Evolutionary conservation across 78 protist genomes (phyloP).

Genomic region (Carpediemonas membranifera): DNA sequence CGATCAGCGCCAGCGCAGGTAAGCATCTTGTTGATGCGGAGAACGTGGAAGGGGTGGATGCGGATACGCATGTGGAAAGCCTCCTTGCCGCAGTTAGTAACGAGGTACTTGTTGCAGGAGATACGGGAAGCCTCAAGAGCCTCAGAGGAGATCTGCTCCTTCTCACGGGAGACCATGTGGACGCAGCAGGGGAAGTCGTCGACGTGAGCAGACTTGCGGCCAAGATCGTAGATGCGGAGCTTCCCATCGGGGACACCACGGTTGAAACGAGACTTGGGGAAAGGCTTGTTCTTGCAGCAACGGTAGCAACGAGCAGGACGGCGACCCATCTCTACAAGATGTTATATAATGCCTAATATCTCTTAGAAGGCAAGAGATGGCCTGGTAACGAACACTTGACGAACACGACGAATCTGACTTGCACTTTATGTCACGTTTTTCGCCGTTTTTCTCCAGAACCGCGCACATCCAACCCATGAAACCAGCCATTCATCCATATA

Average conservation of each 20-base stretch:
- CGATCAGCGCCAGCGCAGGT: conserved; percentile 99
- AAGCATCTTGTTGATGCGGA: conserved; percentile 99
- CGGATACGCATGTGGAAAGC: conserved; percentile 97
- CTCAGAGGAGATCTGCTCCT: conserved; percentile 92
- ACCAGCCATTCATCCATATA: no score
- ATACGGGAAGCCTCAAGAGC: conserved; percentile 99
- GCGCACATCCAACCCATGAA: no score
- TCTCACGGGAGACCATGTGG: conserved; percentile 89
- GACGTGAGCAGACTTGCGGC: conserved; percentile 81
- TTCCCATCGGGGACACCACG: conserved; percentile 97
- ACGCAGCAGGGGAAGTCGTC: conserved; percentile 94
- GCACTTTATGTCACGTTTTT: no score
- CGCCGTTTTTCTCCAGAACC: no score
- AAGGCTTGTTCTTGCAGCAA: conserved; percentile 94
- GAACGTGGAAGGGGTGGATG: conserved; percentile 97
- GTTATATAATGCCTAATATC: no score
- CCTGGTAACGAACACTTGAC: no score
- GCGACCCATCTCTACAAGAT: no score
- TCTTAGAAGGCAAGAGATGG: no score
- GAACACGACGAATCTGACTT: no score
- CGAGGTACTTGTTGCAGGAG: conserved; percentile 67
- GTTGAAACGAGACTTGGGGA: conserved; percentile 95
- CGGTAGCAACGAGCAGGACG: conserved; percentile 23
- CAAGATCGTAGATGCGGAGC: conserved; percentile 90
- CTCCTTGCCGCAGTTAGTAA: conserved; percentile 85